Conservation (phyloP, 2,329 filamentous ascomycete genomes). For the Conoideocrella luteorostrata region DNA sequence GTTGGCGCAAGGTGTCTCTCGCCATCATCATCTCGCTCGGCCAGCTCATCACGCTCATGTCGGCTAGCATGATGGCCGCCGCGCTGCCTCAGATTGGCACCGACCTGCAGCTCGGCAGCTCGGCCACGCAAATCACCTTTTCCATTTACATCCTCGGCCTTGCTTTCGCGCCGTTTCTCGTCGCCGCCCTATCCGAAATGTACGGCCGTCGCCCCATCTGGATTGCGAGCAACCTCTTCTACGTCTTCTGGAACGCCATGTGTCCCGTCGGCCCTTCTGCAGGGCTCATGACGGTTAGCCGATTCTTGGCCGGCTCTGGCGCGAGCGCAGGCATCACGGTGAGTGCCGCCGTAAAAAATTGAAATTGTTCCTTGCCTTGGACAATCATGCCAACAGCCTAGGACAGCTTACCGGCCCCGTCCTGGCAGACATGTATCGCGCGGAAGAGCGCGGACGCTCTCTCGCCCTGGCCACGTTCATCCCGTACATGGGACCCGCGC, state of each 20-base stretch:
- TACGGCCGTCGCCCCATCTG: slow-evolving; percentile 28
- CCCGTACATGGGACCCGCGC: slow-evolving; percentile 50
- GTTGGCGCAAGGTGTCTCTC: neutral
- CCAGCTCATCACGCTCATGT: neutral
- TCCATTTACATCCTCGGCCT: slow-evolving; percentile 30
- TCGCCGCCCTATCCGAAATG: slow-evolving; percentile 28
- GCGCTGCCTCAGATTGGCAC: neutral
- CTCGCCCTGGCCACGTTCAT: slow-evolving; percentile 23
- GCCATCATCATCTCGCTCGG: neutral
- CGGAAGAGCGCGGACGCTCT: slow-evolving; percentile 29
- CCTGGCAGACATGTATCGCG: slow-evolving; percentile 29
- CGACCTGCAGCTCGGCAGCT: neutral
- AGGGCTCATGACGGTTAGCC: slow-evolving; percentile 23
- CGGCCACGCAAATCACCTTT: slow-evolving; percentile 23
- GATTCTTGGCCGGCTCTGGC: slow-evolving; percentile 19
- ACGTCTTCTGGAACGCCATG: slow-evolving; percentile 30
- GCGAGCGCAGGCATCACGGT: slow-evolving; percentile 23
- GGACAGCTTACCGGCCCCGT: slow-evolving; percentile 21
- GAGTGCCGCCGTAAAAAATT: neutral
- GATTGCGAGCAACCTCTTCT: slow-evolving; percentile 25
- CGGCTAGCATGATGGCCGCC: neutral
- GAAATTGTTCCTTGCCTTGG: neutral
- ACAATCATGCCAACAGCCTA: neutral
- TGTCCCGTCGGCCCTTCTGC: slow-evolving; percentile 24
- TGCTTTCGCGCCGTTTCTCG: slow-evolving; percentile 26